phyloP scores from a whole-genome alignment of 2,329 filamentous ascomycete genomes.

The Bipolaris cookei region DNA sequence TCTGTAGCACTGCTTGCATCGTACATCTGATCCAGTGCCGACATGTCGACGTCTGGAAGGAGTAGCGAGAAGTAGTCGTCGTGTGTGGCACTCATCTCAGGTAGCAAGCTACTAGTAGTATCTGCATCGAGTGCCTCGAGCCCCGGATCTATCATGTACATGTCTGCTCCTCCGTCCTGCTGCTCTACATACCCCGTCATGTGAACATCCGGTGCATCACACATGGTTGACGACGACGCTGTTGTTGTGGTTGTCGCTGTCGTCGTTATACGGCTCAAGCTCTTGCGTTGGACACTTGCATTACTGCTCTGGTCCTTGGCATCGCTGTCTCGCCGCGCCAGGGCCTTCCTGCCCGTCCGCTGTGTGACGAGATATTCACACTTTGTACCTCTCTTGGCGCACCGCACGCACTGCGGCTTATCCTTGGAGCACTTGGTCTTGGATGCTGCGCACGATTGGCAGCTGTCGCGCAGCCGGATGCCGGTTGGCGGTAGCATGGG shows the following conservation, averaged over 20 bases:
- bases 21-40: background rate
- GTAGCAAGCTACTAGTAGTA: background rate
- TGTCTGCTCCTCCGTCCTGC: background rate
- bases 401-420: background rate
- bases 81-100: background rate
- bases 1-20: background rate
- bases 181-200: background rate
- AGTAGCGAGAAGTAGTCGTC: background rate
- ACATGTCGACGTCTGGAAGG: background rate
- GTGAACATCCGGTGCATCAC: too few species aligned
- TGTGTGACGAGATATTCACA: constrained; percentile 3
- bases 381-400: background rate
- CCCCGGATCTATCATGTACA: background rate
- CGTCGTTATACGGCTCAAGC: background rate
- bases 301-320: background rate
- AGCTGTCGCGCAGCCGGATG: constrained; percentile 1
- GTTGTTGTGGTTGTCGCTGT: background rate
- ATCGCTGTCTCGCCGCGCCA: background rate
- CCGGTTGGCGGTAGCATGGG: constrained; percentile 1
- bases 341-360: background rate
- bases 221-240: background rate
- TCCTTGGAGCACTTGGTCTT: constrained; percentile 2
- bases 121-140: background rate
- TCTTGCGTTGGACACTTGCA: background rate
- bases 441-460: background rate